Conservation (phyloP, 805 yeast genomes). For the Teunomyces aglyptinius region DNA sequence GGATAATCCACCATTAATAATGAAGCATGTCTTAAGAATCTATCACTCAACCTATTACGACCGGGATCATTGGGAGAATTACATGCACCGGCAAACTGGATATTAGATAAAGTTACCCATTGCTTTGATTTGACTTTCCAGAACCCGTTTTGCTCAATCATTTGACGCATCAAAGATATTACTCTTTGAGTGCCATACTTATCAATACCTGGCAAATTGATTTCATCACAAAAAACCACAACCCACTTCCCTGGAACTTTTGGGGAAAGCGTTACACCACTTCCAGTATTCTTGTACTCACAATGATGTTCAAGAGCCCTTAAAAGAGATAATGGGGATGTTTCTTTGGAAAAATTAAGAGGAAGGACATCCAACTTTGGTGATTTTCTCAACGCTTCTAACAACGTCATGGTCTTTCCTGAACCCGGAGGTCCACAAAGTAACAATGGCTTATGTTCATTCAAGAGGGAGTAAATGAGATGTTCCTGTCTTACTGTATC, state of each 20-base stretch:
- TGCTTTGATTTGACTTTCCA: slow-evolving; percentile 59
- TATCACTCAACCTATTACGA: slow-evolving; percentile 50
- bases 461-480: slow-evolving; percentile 54
- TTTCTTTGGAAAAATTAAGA: slow-evolving; percentile 80
- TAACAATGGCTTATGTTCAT: slow-evolving; percentile 57
- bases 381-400: slow-evolving; percentile 61
- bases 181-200: slow-evolving; percentile 70
- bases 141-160: slow-evolving; percentile 73
- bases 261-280: slow-evolving; percentile 60
- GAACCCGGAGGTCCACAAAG: slow-evolving; percentile 97
- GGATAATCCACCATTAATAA: slow-evolving; percentile 82
- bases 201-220: slow-evolving; percentile 77
- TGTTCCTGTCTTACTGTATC: slow-evolving; percentile 73
- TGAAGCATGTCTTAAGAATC: slow-evolving; percentile 67
- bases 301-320: slow-evolving; percentile 73
- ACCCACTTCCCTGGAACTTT: slow-evolving; percentile 62
- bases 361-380: slow-evolving; percentile 60
- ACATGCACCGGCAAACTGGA: slow-evolving; percentile 94
- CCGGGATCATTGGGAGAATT: slow-evolving; percentile 86
- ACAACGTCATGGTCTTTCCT: slow-evolving; percentile 90
- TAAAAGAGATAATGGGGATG: slow-evolving; percentile 59
- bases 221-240: slow-evolving; percentile 88
- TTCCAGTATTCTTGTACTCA: slow-evolving; percentile 49
- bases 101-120: slow-evolving; percentile 64
- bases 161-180: slow-evolving; percentile 68